A percentile compares a stretch with the other conserved stretches of the same genome.
phyloP scores from a whole-genome alignment of 768 basidiomycete genomes.

The Lactarius psammicola region DNA sequence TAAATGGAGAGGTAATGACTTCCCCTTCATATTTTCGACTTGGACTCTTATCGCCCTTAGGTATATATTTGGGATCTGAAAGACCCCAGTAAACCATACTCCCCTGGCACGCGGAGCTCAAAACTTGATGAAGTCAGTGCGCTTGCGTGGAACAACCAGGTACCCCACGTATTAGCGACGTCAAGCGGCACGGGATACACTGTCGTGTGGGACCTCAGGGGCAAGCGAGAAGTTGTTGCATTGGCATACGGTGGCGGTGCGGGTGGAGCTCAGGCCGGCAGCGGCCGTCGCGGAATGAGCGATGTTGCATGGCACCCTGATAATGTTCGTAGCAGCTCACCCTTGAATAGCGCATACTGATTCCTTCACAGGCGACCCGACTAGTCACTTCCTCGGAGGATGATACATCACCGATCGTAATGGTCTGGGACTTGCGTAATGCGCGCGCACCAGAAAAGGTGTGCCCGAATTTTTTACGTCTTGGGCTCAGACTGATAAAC shows the following conservation, averaged over 20 bases:
- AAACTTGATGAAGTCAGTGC: slow-evolving; percentile 95
- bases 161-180: slow-evolving; percentile 90
- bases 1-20: slow-evolving; percentile 76
- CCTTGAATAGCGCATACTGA: background rate
- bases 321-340: slow-evolving; percentile 53
- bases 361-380: slow-evolving; percentile 70
- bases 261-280: slow-evolving; percentile 65
- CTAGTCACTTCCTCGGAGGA: slow-evolving; percentile 97
- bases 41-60: slow-evolving; percentile 41
- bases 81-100: slow-evolving; percentile 87
- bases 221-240: slow-evolving; percentile 90
- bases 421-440: slow-evolving; percentile 98
- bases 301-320: slow-evolving; percentile 99
- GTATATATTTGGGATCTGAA: slow-evolving; percentile 97
- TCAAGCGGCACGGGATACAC: slow-evolving; percentile 93
- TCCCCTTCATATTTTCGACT: background rate
- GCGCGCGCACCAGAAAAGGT: slow-evolving; percentile 98
- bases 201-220: slow-evolving; percentile 95
- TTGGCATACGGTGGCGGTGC: slow-evolving; percentile 87
- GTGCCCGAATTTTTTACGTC: background rate
- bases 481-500: background rate
- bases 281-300: slow-evolving; percentile 92
- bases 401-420: slow-evolving; percentile 91
- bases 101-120: slow-evolving; percentile 72
- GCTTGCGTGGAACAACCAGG: slow-evolving; percentile 93